Percentiles rank a stretch among this genome's conserved stretches.
Evolutionary conservation across 352 stramenopile species (phyloP).

Genomic region (Nothophytophthora sp.): DNA sequence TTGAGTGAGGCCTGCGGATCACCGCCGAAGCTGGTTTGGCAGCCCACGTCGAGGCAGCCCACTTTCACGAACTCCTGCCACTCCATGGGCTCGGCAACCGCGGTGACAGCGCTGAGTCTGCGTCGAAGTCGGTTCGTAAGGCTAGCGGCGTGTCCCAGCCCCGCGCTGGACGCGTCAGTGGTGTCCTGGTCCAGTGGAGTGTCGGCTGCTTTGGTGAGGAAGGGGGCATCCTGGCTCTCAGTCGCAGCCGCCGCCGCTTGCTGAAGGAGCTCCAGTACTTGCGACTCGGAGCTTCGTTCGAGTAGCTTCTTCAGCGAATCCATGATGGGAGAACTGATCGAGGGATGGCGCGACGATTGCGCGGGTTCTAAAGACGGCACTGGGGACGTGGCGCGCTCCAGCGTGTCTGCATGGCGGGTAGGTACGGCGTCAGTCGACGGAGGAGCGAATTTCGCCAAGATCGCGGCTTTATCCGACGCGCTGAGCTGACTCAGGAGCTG

Average conservation of each 20-base stretch:
- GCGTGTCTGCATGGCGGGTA: background rate
- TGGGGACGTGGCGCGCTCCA: conserved; percentile 39
- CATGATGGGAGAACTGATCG: conserved; percentile 21
- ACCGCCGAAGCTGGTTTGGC: conserved; percentile 44
- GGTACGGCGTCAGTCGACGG: conserved; percentile 1
- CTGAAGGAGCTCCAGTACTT: conserved; percentile 45
- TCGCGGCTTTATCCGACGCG: conserved; percentile 21
- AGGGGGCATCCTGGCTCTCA: too few relatives aligned
- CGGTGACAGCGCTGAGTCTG: conserved; percentile 56
- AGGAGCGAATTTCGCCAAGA: conserved; percentile 27
- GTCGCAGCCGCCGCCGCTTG: too few relatives aligned
- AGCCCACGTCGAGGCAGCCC: conserved; percentile 42
- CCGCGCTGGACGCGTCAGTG: too few relatives aligned
- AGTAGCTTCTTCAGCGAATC: conserved; percentile 42
- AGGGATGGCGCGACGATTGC: background rate
- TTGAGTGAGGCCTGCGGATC: conserved; percentile 7
- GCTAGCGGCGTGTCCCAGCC: background rate
- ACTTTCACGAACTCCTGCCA: conserved; percentile 65
- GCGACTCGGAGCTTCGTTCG: conserved; percentile 29
- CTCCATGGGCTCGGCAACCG: conserved; percentile 62
- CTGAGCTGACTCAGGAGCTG: conserved; percentile 26
- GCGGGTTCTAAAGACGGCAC: conserved; percentile 25
- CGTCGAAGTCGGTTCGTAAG: conserved; percentile 27
- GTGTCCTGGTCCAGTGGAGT: background rate
- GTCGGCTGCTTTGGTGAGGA: conserved; percentile 13